Base-by-base conservation (phyloP, 306 rosid genomes). In the Lablab purpureus region DNA sequence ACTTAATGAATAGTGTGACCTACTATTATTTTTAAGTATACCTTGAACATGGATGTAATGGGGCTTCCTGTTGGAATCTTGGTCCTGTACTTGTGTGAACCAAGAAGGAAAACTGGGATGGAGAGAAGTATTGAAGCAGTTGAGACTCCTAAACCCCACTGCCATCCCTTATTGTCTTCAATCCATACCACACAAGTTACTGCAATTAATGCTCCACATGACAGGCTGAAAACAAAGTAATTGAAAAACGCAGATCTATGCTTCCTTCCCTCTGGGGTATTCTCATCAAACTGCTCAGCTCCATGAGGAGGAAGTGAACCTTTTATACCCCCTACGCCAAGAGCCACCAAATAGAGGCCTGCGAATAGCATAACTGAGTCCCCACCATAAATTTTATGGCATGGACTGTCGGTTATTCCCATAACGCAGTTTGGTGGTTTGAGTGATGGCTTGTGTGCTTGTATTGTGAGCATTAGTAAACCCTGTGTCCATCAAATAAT, bases 301-400 rank as follows among this genome's bases (percentile, higher is more conserved):
- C 96, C 98, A 63, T 92, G 96, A 34, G 96, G 87, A 49, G 93
- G 96, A 67, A 94, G 90, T 23, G 97, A 83, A 14, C 98, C 97
- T 88, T 92, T 94, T 72, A 92, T 92, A 40, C 96, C 97, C 18
- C 98, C 98, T 40, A 94, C 98, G 10, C 98, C 97, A 1, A 91
- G 78, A 7, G 97, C 98, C 85, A 85, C 94, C 45, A 90, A 78
- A 79, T 91, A 94, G 4, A 91, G 92, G 27, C 98, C 97, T 17
- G 88, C 82, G 80, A 86, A 94, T 51, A 94, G 71, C 90, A 86
- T 83, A 23, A 81, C 90, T 36, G 51, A 85, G 67, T 86, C 55
- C 52, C 84, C 84, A 2, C 89, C 93, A 27, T 55, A 13, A 73
- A 82, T 86, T 83, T 86, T 83, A 77, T 73, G 71, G 86, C 98